Percentiles rank a stretch among this genome's conserved stretches.
Conservation (phyloP, 768 basidiomycete species). For the Phlebiopsis flavidoalba region DNA sequence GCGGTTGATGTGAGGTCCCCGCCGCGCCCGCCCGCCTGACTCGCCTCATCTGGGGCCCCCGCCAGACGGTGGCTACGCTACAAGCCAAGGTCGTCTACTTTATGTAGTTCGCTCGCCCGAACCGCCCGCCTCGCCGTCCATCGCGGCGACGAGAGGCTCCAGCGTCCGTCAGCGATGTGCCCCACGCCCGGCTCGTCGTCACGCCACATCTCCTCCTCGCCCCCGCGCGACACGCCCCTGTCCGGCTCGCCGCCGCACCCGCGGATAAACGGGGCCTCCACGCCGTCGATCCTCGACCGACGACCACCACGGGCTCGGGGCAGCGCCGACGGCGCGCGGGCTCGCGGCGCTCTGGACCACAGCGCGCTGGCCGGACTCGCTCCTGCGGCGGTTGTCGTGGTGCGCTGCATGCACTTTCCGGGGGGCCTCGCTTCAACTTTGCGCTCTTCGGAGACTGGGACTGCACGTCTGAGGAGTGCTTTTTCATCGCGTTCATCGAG, state of each 20-base stretch:
- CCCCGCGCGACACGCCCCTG: constrained; percentile 20
- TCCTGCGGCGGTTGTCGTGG: constrained; percentile 66
- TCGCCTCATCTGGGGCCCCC: neutral
- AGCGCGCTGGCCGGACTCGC: constrained; percentile 50
- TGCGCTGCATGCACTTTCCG: constrained; percentile 80
- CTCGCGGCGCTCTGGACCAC: constrained; percentile 28
- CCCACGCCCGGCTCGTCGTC: constrained; percentile 27
- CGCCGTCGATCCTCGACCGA: constrained; percentile 63
- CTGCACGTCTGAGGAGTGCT: constrained; percentile 78
- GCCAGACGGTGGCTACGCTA: constrained; percentile 91
- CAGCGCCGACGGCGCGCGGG: constrained; percentile 31
- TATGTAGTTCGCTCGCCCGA: constrained; percentile 96
- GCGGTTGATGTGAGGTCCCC: constrained; percentile 82
- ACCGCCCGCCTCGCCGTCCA: constrained; percentile 73
- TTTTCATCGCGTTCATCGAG: constrained; percentile 82
- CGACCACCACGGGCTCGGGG: constrained; percentile 14
- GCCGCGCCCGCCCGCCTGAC: neutral
- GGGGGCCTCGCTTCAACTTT: constrained; percentile 97
- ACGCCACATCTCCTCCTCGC: constrained; percentile 24
- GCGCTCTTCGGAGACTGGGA: constrained; percentile 96
- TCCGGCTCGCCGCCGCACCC: constrained; percentile 24
- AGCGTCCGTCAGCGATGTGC: constrained; percentile 37
- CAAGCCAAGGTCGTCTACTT: constrained; percentile 83
- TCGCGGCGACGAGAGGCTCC: constrained; percentile 55
- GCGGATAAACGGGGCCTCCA: constrained; percentile 69